These are phyloP conservation scores for Lachnellula arida DNA, from an alignment of 2,329 filamentous ascomycete genomes.

Conservation along the genomic window DNA sequence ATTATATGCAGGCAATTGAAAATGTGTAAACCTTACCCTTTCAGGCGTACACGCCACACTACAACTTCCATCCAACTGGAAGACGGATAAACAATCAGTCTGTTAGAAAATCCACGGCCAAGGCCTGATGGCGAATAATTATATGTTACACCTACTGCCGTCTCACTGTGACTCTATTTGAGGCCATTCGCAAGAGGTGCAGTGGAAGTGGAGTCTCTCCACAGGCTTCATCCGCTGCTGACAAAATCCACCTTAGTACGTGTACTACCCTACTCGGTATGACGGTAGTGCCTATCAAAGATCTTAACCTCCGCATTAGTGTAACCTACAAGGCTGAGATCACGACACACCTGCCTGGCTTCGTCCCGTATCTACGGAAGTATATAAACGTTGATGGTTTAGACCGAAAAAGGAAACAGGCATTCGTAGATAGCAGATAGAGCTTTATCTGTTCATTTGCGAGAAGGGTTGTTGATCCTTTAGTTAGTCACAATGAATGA, in stretches of 20 bases:
- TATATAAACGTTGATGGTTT: background rate
- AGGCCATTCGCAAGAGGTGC: constrained; percentile 1
- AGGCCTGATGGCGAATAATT: background rate
- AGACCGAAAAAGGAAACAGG: constrained; percentile 5
- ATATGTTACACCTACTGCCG: constrained; percentile 8
- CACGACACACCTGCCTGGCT: constrained; percentile 5
- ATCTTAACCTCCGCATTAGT: constrained; percentile 10
- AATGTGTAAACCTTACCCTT: constrained; percentile 2
- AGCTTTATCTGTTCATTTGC: background rate
- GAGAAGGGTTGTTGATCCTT: constrained; percentile 2
- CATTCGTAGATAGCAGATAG: background rate
- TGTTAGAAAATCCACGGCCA: background rate
- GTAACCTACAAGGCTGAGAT: constrained; percentile 10
- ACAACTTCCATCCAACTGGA: background rate
- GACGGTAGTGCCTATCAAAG: constrained; percentile 5
- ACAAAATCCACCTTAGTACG: background rate
- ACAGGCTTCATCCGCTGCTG: background rate
- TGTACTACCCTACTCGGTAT: background rate
- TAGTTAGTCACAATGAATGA: constrained; percentile 16
- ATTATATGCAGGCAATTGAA: constrained; percentile 17
- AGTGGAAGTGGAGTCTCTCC: background rate
- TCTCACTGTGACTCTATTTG: constrained; percentile 1
- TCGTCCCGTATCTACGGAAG: constrained; percentile 2
- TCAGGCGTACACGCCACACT: background rate
- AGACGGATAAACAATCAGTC: background rate